These are phyloP conservation scores for Litchi chinensis DNA, from an alignment of 345 rosid genomes.

Conservation along the genomic window DNA sequence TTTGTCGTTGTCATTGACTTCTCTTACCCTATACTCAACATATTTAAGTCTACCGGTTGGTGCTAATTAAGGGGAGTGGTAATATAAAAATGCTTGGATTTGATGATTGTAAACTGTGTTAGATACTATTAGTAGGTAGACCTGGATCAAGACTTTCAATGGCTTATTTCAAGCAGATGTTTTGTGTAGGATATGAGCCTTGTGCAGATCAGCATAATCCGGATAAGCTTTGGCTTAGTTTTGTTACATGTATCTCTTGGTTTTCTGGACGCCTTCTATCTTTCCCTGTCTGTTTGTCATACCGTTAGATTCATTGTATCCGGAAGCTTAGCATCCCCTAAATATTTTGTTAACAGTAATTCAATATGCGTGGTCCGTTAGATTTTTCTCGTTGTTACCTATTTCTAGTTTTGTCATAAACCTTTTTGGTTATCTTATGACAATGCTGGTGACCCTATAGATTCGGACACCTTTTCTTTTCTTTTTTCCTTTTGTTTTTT, in stretches of 20 bases:
- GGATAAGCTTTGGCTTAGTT: slow-evolving; percentile 1
- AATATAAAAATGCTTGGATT: not conserved
- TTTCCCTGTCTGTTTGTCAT: not conserved
- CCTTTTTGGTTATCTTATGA: slow-evolving; percentile 1
- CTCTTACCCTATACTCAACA: not conserved
- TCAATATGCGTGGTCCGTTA: slow-evolving; percentile 2
- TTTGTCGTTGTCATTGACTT: not conserved
- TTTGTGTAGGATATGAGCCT: not conserved
- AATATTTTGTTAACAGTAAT: not conserved
- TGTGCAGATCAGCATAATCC: slow-evolving; percentile 1
- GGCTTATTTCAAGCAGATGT: slow-evolving; percentile 11
- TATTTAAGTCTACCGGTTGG: not conserved
- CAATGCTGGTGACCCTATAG: slow-evolving; percentile 3
- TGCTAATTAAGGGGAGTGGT: slow-evolving; percentile 5
- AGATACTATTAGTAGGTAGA: not conserved
- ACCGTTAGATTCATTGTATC: not conserved
- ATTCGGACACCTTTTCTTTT: not conserved
- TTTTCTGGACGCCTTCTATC: not conserved
- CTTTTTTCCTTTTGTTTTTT: not conserved
- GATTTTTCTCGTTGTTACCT: not conserved
- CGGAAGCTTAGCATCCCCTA: not conserved
- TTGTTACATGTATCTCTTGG: not conserved
- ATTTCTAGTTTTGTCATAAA: slow-evolving; percentile 10
- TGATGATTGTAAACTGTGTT: not conserved
- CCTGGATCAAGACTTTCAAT: not conserved